Evolutionary conservation across 2,329 filamentous ascomycete species (phyloP), one percentile per base, ranked within the genome.

Genomic region (Exophiala phaeomuriformis): DNA sequence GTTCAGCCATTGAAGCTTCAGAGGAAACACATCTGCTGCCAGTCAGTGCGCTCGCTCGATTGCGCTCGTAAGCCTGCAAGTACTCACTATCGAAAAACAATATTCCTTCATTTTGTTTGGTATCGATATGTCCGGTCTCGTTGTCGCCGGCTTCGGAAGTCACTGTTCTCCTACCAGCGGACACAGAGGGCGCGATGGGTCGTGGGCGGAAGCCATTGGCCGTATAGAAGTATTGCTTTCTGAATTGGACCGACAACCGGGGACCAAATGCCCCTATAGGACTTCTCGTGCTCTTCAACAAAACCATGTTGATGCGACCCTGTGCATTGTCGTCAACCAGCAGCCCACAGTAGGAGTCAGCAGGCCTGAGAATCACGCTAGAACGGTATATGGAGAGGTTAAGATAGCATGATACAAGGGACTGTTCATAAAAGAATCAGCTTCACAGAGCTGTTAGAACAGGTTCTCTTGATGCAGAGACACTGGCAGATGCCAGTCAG

Each of bases 41-140:
- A 10, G 29, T 60, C 55, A 57, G 57, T 19, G 48, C 32, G 33
- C 52, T 55, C 19, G 19, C 19, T 19, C 19, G 19, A 43, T n/a
- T 10, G 19, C 10, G 9, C 3, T 5, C 35, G 65, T 2, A 12
- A 30, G 19, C 9, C 3, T n/a, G 10, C 28, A 19, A 4, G 9
- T 31, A 12, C 82, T 67, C 71, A 90, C 87, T 95, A 67, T 95
- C 90, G 65, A 97, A 84, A 72, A 94, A 98, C 4, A 96, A 70
- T 43, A 97, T 83, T 0, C 85, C 84, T 72, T 97, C 88, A 62
- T 90, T 86, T 1, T 84, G 72, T 2, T 76, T 78, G 7, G 86
- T 78, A n/a, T 78, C 75, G 61, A 97, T 95, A 64, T 96, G 90
- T 0, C 93, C 91, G 6, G 82, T 62, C 33, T 66, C 62, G 33